Evolutionary conservation across 2,329 filamentous ascomycete genomes (phyloP), one percentile per base, ranked within the genome.

Genomic region (Sclerotinia sclerotiorum): DNA sequence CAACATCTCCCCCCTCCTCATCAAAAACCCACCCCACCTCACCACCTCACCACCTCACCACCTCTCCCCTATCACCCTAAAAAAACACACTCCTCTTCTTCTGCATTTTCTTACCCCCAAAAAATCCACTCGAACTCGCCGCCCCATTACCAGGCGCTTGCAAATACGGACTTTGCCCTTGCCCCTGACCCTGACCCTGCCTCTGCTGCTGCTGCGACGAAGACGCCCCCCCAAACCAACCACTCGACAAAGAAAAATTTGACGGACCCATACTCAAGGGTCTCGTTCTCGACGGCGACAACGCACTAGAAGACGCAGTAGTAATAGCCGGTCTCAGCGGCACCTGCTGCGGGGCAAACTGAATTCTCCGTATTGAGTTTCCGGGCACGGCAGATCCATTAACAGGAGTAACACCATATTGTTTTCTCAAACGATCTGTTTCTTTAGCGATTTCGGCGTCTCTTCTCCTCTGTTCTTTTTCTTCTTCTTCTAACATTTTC

Each of bases 381-480:
- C 11, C 21, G 10, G 21, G 13, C 2, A 5, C 13, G 15, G 19
- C 13, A 15, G 11, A 10, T 4, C 21, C 57, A 35, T 21, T 7
- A 2, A 62, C 39, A 15, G 63, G 70, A 5, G 67, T 61, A 24
- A 78, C 74, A 13, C 91, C 90, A 74, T 92, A 94, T 73, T 89
- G 79, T 72, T 82, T 86, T 29, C 87, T 82, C 48, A 99, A 81
- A 1, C 93, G 85, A 77, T 95, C 92, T 0, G 95, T 98, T 80
- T 99, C 94, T 70, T 84, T 85, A 27, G 94, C 89, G 1, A 94
- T 81, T 73, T 86, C 85, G 13, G 83, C 85, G 44, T 89, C 84
- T 69, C 83, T 82, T 44, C 79, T 79, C 35, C 80, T 84, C 0
- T 81, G 83, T 73, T 90, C 88, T 68, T 83, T 84, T 35, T 90